These are phyloP conservation scores for Wickerhamomyces strasburgensis DNA, from an alignment of 805 yeast species.

Conservation along the genomic window DNA sequence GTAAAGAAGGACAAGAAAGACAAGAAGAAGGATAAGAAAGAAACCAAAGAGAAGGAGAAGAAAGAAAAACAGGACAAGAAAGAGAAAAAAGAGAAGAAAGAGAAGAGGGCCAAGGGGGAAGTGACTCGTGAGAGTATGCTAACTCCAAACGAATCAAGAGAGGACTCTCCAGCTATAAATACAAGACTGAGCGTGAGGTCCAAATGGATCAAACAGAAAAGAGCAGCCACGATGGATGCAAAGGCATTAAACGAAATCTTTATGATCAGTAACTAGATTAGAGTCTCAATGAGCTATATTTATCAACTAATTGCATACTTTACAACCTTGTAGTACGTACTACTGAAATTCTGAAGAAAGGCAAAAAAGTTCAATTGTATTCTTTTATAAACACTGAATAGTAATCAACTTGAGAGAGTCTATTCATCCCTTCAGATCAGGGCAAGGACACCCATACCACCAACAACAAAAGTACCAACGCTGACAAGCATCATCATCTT, in stretches of 20 bases:
- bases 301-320: no score
- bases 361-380: not conserved
- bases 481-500: conserved; percentile 20
- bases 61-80: conserved; percentile 28
- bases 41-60: conserved; percentile 27
- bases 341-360: no score
- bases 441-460: conserved; percentile 37
- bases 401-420: no score
- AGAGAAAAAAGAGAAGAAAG: conserved; percentile 25
- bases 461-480: conserved; percentile 33
- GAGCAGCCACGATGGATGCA: conserved; percentile 87
- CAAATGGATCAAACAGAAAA: conserved; percentile 82
- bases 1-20: conserved; percentile 28
- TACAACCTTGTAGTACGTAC: no score
- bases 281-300: no score
- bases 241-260: conserved; percentile 89
- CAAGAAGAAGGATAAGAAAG: conserved; percentile 24
- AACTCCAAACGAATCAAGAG: conserved; percentile 30
- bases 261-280: conserved; percentile 59
- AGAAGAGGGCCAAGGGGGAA: conserved; percentile 27
- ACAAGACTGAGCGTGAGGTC: conserved; percentile 75
- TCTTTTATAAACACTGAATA: not conserved
- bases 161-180: conserved; percentile 33
- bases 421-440: conserved; percentile 25
- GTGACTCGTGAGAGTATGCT: conserved; percentile 40